These are phyloP conservation scores for Phytophthora quininea DNA, from an alignment of 352 stramenopile species.

Conservation along the genomic window DNA sequence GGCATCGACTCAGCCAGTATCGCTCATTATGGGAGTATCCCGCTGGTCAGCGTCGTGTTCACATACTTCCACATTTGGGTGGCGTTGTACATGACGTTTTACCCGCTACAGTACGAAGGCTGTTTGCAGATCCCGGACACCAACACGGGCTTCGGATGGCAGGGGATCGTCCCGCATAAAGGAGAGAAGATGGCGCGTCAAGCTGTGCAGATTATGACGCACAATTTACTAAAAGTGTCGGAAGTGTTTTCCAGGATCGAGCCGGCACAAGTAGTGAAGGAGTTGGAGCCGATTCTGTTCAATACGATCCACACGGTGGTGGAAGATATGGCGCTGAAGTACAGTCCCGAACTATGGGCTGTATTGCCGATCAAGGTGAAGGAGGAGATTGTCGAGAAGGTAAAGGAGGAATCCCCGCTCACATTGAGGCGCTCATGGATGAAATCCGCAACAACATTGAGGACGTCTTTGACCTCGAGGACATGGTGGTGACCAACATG, in stretches of 20 bases:
- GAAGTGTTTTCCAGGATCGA: constrained; percentile 94
- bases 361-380: constrained; percentile 83
- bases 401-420: constrained; percentile 93
- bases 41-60: constrained; percentile 88
- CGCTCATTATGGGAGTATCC: constrained; percentile 85
- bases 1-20: constrained; percentile 69
- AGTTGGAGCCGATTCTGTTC: constrained; percentile 93
- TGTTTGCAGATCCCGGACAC: constrained; percentile 86
- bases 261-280: constrained; percentile 88
- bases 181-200: constrained; percentile 97
- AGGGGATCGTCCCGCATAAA: constrained; percentile 97
- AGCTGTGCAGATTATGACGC: constrained; percentile 93
- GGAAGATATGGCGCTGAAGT: constrained; percentile 90
- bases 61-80: constrained; percentile 97
- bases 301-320: constrained; percentile 89
- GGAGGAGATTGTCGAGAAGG: constrained; percentile 93
- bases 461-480: constrained; percentile 95
- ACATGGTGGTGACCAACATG: constrained; percentile 95
- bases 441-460: constrained; percentile 96
- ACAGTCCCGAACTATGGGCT: constrained; percentile 85
- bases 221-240: constrained; percentile 92
- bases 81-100: constrained; percentile 98
- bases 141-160: constrained; percentile 95
- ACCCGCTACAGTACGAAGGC: constrained; percentile 94
- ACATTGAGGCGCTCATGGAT: constrained; percentile 94